Evolutionary conservation across 2,329 filamentous ascomycete genomes (phyloP).

Genomic region (Kalmusia sp.): DNA sequence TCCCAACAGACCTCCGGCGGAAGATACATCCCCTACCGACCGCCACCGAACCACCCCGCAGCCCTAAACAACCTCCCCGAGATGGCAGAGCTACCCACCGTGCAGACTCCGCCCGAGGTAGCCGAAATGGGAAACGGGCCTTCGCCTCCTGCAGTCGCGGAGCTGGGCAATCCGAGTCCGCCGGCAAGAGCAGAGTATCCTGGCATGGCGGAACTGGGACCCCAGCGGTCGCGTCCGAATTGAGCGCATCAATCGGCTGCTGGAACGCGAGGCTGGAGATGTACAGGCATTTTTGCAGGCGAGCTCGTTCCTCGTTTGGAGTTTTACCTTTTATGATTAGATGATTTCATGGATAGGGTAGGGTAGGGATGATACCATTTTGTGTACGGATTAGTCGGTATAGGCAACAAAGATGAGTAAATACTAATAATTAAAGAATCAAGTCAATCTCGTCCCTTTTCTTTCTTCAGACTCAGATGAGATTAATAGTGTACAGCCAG

Average conservation of each 20-base stretch:
- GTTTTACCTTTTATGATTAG: too few relatives aligned
- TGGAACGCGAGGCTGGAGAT: neutral
- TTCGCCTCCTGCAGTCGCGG: constrained; percentile 28
- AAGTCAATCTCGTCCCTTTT: too few relatives aligned
- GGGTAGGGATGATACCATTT: neutral
- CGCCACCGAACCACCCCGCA: constrained; percentile 17
- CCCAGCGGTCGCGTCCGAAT: neutral
- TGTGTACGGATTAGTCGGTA: neutral
- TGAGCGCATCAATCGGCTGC: too few relatives aligned
- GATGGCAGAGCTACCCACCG: constrained; percentile 19
- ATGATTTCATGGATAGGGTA: too few relatives aligned
- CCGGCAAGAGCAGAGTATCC: neutral
- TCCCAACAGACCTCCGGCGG: too few relatives aligned
- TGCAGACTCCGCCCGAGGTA: constrained; percentile 28
- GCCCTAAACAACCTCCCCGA: constrained; percentile 19
- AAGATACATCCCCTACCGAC: constrained; percentile 35
- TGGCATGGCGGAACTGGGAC: neutral
- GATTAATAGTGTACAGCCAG: too few relatives aligned
- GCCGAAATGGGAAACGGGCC: constrained; percentile 19
- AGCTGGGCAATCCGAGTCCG: constrained; percentile 13
- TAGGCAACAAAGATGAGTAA: neutral
- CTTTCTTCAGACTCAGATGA: too few relatives aligned
- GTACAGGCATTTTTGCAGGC: too few relatives aligned
- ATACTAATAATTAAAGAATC: neutral
- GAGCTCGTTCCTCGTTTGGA: too few relatives aligned